phyloP scores from a whole-genome alignment of 2,329 filamentous ascomycete genomes.

The Ramularia collo-cygni region DNA sequence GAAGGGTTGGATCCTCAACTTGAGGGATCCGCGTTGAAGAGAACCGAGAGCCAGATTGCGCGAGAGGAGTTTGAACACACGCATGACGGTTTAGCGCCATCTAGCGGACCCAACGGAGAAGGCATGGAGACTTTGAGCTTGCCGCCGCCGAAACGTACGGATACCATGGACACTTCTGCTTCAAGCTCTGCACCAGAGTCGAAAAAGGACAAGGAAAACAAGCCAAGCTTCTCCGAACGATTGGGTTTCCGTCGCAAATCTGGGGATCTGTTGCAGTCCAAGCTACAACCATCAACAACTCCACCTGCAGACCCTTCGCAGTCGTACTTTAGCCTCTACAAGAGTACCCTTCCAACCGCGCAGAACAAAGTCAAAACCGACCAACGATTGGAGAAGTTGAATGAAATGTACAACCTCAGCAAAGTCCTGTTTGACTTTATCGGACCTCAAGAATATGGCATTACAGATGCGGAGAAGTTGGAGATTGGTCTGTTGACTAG shows the following conservation, averaged over 20 bases:
- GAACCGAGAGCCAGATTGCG: slow-evolving; percentile 28
- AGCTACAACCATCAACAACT: slow-evolving; percentile 4
- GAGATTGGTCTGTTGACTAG: slow-evolving; percentile 95
- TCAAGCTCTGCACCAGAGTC: too few relatives aligned
- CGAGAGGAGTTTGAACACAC: slow-evolving; percentile 28
- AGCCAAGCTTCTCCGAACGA: slow-evolving; percentile 36
- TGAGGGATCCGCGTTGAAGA: slow-evolving; percentile 14
- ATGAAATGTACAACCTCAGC: slow-evolving; percentile 86
- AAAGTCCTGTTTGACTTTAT: slow-evolving; percentile 98
- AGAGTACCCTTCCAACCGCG: slow-evolving; percentile 52
- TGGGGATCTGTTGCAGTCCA: slow-evolving; percentile 32
- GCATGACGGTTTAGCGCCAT: slow-evolving; percentile 21
- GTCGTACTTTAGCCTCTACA: slow-evolving; percentile 85
- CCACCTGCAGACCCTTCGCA: slow-evolving; percentile 42
- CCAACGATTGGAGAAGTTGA: slow-evolving; percentile 75
- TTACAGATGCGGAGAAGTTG: slow-evolving; percentile 92
- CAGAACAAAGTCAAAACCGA: slow-evolving; percentile 71
- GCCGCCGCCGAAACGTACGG: slow-evolving; percentile 18
- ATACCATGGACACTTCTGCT: slow-evolving; percentile 15
- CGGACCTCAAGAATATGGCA: slow-evolving; percentile 96
- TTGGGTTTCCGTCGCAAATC: slow-evolving; percentile 50
- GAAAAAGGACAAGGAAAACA: slow-evolving; percentile 8
- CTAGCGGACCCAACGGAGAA: slow-evolving; percentile 6
- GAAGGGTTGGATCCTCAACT: slow-evolving; percentile 37
- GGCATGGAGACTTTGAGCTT: slow-evolving; percentile 12